These are phyloP conservation scores for Pichia inconspicua DNA, from an alignment of 1,139 yeast genomes.

Conservation along the genomic window DNA sequence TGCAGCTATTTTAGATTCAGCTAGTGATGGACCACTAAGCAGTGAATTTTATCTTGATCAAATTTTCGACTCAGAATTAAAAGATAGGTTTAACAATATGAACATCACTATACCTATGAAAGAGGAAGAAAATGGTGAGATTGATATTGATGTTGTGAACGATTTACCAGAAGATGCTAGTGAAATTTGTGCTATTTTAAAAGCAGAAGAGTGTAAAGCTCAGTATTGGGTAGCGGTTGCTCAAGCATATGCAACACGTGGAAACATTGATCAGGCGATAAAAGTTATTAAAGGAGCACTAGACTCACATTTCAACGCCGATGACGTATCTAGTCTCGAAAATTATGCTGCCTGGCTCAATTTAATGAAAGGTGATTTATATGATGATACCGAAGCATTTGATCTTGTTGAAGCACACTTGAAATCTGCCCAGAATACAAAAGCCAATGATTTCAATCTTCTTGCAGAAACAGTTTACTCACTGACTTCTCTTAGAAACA, in stretches of 20 bases:
- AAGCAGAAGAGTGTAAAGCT: conserved; percentile 67
- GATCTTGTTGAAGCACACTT: conserved; percentile 22
- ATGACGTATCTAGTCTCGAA: conserved; percentile 48
- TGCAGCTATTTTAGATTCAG: conserved; percentile 1
- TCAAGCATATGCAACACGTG: conserved; percentile 64
- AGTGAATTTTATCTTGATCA: conserved; percentile 16
- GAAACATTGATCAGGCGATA: conserved; percentile 53
- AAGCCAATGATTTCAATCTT: conserved; percentile 17
- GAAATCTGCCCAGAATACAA: conserved; percentile 19
- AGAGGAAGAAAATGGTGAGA: conserved; percentile 53
- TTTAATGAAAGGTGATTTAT: conserved; percentile 34
- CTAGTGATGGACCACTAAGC: conserved; percentile 13
- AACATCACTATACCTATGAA: conserved; percentile 49
- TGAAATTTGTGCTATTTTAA: conserved; percentile 69
- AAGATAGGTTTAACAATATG: conserved; percentile 19
- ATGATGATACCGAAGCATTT: conserved; percentile 15
- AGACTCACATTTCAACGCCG: conserved; percentile 32
- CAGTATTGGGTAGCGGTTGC: conserved; percentile 84
- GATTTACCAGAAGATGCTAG: conserved; percentile 87
- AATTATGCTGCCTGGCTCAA: conserved; percentile 71
- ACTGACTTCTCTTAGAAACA: conserved; percentile 22
- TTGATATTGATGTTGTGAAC: conserved; percentile 57
- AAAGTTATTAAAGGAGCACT: conserved; percentile 59
- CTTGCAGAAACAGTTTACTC: conserved; percentile 24
- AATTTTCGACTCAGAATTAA: conserved; percentile 8